phyloP scores from a whole-genome alignment of 192 early-diverging fungal species.

The Backusella tarrabulga region DNA sequence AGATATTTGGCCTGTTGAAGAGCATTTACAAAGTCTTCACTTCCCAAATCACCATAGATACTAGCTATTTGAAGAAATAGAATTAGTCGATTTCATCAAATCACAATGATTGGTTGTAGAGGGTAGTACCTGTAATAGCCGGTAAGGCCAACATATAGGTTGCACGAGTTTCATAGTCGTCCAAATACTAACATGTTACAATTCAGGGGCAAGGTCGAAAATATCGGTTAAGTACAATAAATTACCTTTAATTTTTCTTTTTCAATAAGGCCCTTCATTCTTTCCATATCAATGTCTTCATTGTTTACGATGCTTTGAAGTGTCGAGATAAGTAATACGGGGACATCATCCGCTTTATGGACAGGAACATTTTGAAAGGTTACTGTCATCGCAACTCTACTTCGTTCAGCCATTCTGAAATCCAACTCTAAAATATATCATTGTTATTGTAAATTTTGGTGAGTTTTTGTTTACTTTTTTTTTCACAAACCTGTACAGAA shows the following conservation, averaged over 20 bases:
- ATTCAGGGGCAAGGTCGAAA: neutral
- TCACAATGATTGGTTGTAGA: neutral
- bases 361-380: slow-evolving; percentile 49
- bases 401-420: slow-evolving; percentile 40
- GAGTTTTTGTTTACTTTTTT: neutral
- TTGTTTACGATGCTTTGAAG: slow-evolving; percentile 38
- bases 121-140: slow-evolving; percentile 15
- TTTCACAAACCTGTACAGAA: slow-evolving; percentile 50
- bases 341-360: slow-evolving; percentile 43
- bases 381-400: slow-evolving; percentile 39
- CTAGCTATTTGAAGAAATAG: slow-evolving; percentile 29
- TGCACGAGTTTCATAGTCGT: slow-evolving; percentile 14
- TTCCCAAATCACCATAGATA: slow-evolving; percentile 50
- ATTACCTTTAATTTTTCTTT: slow-evolving; percentile 46
- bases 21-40: slow-evolving; percentile 42
- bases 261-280: slow-evolving; percentile 50
- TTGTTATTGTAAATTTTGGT: neutral
- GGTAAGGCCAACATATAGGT: slow-evolving; percentile 15
- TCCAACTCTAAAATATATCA: slow-evolving; percentile 33
- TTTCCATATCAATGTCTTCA: slow-evolving; percentile 52
- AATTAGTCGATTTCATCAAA: neutral
- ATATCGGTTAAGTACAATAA: neutral
- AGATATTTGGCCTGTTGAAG: slow-evolving; percentile 43
- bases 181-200: slow-evolving; percentile 9
- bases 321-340: slow-evolving; percentile 39